A percentile compares a stretch with the other conserved stretches of the same genome.
phyloP scores from a whole-genome alignment of 148 eudicot genomes.

The Chenopodium album region DNA sequence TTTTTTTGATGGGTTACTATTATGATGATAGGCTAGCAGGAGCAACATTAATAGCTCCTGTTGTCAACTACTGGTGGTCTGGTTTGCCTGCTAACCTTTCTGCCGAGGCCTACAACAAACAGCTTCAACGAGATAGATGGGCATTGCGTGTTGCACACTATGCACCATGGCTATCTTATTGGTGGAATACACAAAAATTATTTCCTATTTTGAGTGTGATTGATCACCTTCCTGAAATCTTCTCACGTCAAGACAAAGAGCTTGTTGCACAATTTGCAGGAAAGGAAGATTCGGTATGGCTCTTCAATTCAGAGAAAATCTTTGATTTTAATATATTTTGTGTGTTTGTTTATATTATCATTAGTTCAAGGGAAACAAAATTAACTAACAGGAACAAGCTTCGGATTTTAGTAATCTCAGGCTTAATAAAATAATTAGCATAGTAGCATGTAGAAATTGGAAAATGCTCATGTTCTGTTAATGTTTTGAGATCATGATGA shows the following conservation, averaged over 20 bases:
- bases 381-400: background rate
- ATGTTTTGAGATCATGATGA: background rate
- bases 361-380: background rate
- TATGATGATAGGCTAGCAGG: conserved; percentile 56
- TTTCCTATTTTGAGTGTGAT: conserved; percentile 43
- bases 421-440: background rate
- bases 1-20: background rate
- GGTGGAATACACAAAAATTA: conserved; percentile 78
- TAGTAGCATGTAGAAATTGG: background rate
- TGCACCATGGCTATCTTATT: conserved; percentile 66
- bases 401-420: background rate
- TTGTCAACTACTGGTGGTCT: conserved; percentile 72
- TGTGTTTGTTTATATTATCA: background rate
- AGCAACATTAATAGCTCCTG: conserved; percentile 64
- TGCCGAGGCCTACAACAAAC: conserved; percentile 42
- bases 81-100: conserved; percentile 58
- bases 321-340: background rate
- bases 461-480: background rate
- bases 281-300: conserved; percentile 19
- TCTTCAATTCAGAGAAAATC: background rate
- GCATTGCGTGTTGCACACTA: conserved; percentile 57
- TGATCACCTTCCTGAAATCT: conserved; percentile 29
- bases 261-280: conserved; percentile 22
- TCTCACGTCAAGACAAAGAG: conserved; percentile 54
- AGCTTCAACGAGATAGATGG: conserved; percentile 57